A percentile compares a stretch with the other conserved stretches of the same genome.
phyloP scores from a whole-genome alignment of 2,329 filamentous ascomycete species.

The Berkeleyomyces basicola region DNA sequence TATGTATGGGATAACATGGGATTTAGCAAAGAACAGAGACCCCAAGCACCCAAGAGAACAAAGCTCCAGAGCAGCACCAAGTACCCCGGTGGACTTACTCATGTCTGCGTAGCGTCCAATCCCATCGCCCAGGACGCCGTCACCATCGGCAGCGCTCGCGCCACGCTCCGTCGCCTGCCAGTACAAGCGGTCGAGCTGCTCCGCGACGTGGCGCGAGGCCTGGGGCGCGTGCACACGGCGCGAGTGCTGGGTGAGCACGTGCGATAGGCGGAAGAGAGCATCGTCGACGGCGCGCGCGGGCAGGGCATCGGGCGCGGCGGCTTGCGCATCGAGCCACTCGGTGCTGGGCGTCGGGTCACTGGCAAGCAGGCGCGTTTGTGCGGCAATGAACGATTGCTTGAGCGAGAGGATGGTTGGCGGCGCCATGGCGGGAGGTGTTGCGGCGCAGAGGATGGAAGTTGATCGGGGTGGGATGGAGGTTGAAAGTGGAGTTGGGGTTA shows the following conservation, averaged over 20 bases:
- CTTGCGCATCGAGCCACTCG: slow-evolving; percentile 27
- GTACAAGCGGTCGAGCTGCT: slow-evolving; percentile 55
- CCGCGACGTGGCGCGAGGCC: slow-evolving; percentile 53
- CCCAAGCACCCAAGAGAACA: no score
- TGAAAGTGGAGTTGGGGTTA: not conserved
- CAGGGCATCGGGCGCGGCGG: slow-evolving; percentile 24
- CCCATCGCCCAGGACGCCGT: slow-evolving; percentile 22
- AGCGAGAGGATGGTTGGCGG: slow-evolving; percentile 41
- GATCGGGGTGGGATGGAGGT: not conserved
- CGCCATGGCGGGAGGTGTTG: slow-evolving; percentile 8
- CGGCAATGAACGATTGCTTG: slow-evolving; percentile 47
- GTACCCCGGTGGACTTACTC: slow-evolving; percentile 20
- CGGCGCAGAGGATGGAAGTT: not conserved
- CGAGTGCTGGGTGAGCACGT: slow-evolving; percentile 45
- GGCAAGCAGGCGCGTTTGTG: slow-evolving; percentile 46
- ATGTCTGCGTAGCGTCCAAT: slow-evolving; percentile 28
- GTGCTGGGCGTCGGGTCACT: slow-evolving; percentile 40
- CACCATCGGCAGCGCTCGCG: slow-evolving; percentile 21
- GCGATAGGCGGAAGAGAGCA: slow-evolving; percentile 41
- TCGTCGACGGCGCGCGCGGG: slow-evolving; percentile 37
- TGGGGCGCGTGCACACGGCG: slow-evolving; percentile 50
- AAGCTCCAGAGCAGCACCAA: not conserved
- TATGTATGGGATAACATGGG: no score
- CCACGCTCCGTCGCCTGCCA: slow-evolving; percentile 29
- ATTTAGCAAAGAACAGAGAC: no score